phyloP scores from a whole-genome alignment of 176 grass and related monocot genomes.

The Aegilops tauschii region DNA sequence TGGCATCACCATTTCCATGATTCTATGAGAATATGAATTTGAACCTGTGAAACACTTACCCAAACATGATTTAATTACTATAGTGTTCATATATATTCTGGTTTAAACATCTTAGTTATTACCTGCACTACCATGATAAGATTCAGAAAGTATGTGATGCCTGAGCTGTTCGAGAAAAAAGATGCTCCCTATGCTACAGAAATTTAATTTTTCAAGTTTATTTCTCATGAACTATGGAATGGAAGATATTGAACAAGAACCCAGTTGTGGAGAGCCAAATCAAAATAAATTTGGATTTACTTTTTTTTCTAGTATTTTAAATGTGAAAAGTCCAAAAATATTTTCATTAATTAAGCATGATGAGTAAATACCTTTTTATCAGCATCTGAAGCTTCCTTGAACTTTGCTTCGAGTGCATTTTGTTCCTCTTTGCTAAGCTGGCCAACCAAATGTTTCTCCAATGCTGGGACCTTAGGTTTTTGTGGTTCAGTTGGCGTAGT shows the following conservation, averaged over 20 bases:
- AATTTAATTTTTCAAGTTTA: constrained; percentile 15
- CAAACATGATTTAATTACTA: background rate
- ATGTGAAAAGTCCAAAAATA: background rate
- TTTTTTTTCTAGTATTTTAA: constrained; percentile 11
- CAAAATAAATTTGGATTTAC: background rate
- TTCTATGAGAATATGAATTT: background rate
- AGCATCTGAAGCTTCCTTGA: constrained; percentile 91
- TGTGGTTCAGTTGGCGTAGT: constrained; percentile 49
- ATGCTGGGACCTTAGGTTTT: constrained; percentile 82
- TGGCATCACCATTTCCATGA: background rate
- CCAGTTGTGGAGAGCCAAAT: background rate
- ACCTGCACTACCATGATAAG: background rate
- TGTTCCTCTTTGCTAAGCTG: constrained; percentile 98
- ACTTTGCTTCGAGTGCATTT: constrained; percentile 65
- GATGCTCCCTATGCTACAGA: background rate
- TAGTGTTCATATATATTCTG: background rate
- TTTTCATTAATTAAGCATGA: constrained; percentile 7
- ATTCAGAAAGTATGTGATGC: background rate
- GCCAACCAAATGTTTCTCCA: constrained; percentile 84
- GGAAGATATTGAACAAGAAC: background rate
- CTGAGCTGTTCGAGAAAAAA: background rate
- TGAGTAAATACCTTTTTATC: constrained; percentile 72
- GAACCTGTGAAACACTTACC: constrained; percentile 7
- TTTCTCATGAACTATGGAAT: background rate
- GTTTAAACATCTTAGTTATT: constrained; percentile 1